Conservation (phyloP, 2,329 filamentous ascomycete genomes). For the Talaromyces amestolkiae region DNA sequence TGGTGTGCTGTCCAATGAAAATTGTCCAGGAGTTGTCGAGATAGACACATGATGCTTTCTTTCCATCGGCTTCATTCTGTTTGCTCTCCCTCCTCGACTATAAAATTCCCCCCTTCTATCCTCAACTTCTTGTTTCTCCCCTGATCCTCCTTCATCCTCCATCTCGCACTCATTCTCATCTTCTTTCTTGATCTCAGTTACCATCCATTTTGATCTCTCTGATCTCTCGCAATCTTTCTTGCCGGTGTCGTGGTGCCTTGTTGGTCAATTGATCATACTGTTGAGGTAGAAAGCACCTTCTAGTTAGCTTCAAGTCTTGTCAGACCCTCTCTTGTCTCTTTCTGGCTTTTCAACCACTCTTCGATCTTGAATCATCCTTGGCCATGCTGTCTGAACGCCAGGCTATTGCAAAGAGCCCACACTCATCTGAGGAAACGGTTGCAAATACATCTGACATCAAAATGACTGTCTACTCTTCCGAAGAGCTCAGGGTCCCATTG, state of each 20-base stretch:
- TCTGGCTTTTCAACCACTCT: slow-evolving; percentile 1
- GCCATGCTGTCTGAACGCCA: slow-evolving; percentile 18
- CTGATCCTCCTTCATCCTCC: background rate
- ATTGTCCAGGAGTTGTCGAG: background rate
- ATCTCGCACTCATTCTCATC: background rate
- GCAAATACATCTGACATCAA: slow-evolving; percentile 65
- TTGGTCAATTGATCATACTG: slow-evolving; percentile 3
- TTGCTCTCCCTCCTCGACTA: background rate
- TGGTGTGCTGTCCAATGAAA: slow-evolving; percentile 4
- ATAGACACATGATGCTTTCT: background rate
- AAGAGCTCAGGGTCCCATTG: slow-evolving; percentile 49
- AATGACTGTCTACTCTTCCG: slow-evolving; percentile 63
- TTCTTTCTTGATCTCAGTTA: slow-evolving; percentile 9
- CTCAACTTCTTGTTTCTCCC: background rate
- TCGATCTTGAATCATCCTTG: slow-evolving; percentile 1
- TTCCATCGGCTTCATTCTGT: background rate
- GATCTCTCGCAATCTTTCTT: slow-evolving; percentile 4
- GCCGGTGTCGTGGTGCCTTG: slow-evolving; percentile 1
- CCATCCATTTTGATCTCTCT: slow-evolving; percentile 10
- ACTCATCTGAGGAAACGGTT: slow-evolving; percentile 44
- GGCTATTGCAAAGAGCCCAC: slow-evolving; percentile 34
- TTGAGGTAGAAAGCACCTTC: background rate
- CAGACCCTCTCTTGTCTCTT: background rate
- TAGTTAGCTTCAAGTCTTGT: background rate
- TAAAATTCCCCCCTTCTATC: background rate